Evolutionary conservation across 2,329 filamentous ascomycete species (phyloP).

Genomic region (Paraphaeosphaeria minitans): DNA sequence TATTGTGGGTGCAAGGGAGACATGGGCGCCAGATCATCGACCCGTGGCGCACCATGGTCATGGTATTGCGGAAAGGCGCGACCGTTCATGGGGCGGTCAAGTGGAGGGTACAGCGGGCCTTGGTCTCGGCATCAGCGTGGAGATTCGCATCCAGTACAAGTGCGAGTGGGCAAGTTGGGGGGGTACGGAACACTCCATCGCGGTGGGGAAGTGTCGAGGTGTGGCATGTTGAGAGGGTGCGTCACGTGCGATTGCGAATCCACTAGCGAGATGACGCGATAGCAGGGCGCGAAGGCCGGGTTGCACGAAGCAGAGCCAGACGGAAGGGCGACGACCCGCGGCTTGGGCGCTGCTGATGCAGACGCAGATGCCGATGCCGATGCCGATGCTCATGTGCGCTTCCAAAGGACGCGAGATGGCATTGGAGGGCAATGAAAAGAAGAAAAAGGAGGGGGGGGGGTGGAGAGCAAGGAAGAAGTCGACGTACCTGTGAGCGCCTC

Average conservation of each 20-base stretch:
- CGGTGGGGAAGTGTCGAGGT: slow-evolving; percentile 11
- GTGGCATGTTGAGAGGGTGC: not conserved
- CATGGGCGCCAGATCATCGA: slow-evolving; percentile 39
- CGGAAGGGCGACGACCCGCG: not conserved
- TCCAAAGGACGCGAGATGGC: not conserved
- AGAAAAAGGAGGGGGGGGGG: no score
- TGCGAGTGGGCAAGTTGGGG: slow-evolving; percentile 9
- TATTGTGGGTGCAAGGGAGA: slow-evolving; percentile 35
- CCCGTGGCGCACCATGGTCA: slow-evolving; percentile 29
- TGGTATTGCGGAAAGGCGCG: slow-evolving; percentile 29
- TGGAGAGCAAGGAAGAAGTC: slow-evolving; percentile 5
- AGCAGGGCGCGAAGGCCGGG: slow-evolving; percentile 8
- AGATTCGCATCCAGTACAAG: slow-evolving; percentile 16
- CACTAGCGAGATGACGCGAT: slow-evolving; percentile 26
- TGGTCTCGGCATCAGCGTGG: slow-evolving; percentile 31
- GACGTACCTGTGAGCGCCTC: slow-evolving; percentile 17
- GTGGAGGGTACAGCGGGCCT: slow-evolving; percentile 37
- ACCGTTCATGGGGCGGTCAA: slow-evolving; percentile 32
- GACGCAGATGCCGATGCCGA: no score
- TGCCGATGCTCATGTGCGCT: not conserved
- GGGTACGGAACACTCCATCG: slow-evolving; percentile 10
- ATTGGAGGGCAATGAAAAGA: slow-evolving; percentile 3
- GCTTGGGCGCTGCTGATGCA: not conserved
- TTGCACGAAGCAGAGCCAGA: not conserved
- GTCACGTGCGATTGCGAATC: slow-evolving; percentile 30